These are phyloP conservation scores for Citrus unshiu DNA, from an alignment of 345 rosid species.

Conservation along the genomic window DNA sequence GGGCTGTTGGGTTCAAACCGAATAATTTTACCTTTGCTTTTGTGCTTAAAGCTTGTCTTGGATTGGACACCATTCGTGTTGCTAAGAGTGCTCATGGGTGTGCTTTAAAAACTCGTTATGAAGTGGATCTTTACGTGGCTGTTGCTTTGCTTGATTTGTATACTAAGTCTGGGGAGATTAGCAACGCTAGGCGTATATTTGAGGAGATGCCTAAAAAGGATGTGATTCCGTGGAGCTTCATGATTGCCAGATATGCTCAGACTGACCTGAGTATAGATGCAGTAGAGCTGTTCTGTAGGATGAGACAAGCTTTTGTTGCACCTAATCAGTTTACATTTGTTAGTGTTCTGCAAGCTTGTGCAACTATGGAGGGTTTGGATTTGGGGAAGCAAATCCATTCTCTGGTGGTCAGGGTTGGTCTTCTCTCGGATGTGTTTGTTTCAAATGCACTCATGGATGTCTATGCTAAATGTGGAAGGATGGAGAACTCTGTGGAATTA, in stretches of 20 bases:
- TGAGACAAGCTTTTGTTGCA: constrained; percentile 54
- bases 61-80: constrained; percentile 38
- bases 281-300: constrained; percentile 50
- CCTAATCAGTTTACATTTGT: constrained; percentile 79
- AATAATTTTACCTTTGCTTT: constrained; percentile 57
- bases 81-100: constrained; percentile 72
- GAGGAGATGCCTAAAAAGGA: constrained; percentile 70
- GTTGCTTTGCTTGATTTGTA: constrained; percentile 75
- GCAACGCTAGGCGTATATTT: constrained; percentile 49
- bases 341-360: constrained; percentile 75
- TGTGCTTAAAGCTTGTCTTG: constrained; percentile 73
- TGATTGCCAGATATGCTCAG: constrained; percentile 79
- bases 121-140: constrained; percentile 53
- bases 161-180: constrained; percentile 38
- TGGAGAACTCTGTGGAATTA: constrained; percentile 54
- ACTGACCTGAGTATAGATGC: constrained; percentile 49
- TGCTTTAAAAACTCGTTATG: constrained; percentile 53
- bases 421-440: constrained; percentile 50
- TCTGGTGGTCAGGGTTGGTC: constrained; percentile 53
- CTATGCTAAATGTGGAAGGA: constrained; percentile 69
- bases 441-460: constrained; percentile 80
- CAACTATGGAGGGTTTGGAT: constrained; percentile 37
- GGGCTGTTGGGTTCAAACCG: constrained; percentile 55
- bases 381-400: constrained; percentile 70
- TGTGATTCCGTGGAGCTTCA: constrained; percentile 87